Conservation (phyloP, 164 flowering plant species). For the Akebia trifoliata region DNA sequence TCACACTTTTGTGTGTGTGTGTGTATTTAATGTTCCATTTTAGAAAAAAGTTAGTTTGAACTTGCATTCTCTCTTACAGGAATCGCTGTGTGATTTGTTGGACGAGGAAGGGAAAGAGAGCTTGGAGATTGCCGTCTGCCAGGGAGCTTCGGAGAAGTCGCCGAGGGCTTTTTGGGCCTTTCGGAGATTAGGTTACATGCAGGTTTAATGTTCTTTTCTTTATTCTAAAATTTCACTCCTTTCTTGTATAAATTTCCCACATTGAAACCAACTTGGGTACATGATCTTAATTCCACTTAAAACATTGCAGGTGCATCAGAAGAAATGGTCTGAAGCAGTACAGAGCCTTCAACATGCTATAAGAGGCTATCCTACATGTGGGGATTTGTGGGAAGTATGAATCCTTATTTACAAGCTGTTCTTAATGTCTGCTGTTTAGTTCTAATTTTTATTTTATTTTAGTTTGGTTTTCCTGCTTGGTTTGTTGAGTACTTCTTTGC, state of each 20-base stretch:
- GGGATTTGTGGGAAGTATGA: conserved; percentile 89
- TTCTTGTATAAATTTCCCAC: too few relatives aligned
- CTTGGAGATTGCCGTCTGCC: conserved; percentile 61
- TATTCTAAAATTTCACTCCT: too few relatives aligned
- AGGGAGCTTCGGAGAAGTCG: conserved; percentile 66
- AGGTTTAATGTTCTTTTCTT: conserved; percentile 28
- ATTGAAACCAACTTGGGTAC: too few relatives aligned
- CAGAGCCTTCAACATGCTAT: conserved; percentile 92
- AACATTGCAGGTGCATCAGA: conserved; percentile 48
- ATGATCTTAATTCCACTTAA: background rate
- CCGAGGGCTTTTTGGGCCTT: conserved; percentile 97
- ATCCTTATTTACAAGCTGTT: background rate
- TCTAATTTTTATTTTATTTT: background rate
- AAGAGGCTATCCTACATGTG: conserved; percentile 73
- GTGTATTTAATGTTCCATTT: too few relatives aligned
- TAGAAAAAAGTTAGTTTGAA: too few relatives aligned
- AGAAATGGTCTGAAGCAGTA: conserved; percentile 83
- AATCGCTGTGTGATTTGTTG: conserved; percentile 74
- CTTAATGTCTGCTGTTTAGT: background rate
- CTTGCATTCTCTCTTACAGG: conserved; percentile 37
- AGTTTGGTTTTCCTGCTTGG: background rate
- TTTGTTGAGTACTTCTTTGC: background rate
- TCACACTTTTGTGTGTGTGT: background rate
- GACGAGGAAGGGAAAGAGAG: conserved; percentile 64
- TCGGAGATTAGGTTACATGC: conserved; percentile 71